Evolutionary conservation across 1,139 yeast species (phyloP).

Genomic region (Scheffersomyces quercinus): DNA sequence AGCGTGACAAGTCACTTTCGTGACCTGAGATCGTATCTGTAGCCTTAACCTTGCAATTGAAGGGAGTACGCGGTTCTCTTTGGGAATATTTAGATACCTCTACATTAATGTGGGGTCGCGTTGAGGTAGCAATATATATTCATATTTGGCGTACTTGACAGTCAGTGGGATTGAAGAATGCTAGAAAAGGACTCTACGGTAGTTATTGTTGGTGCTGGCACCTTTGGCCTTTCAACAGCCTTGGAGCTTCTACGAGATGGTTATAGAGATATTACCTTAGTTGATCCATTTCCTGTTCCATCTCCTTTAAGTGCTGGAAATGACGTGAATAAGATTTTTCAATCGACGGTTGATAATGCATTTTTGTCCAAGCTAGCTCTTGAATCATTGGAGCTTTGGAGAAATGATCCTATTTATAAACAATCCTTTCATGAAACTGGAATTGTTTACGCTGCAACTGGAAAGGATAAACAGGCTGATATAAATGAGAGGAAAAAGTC

Average conservation of each 20-base stretch:
- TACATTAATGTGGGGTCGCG: too few species aligned
- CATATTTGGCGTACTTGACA: too few species aligned
- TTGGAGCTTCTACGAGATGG: constrained; percentile 11
- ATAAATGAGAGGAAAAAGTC: background rate
- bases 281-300: constrained; percentile 44
- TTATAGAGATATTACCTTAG: constrained; percentile 22
- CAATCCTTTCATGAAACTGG: constrained; percentile 38
- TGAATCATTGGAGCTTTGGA: constrained; percentile 43
- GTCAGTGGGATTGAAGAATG: too few species aligned
- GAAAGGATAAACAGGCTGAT: background rate
- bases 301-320: constrained; percentile 51
- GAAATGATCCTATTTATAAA: constrained; percentile 29
- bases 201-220: constrained; percentile 19
- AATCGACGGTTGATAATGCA: constrained; percentile 40
- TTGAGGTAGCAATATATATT: too few species aligned
- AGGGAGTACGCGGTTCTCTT: too few species aligned
- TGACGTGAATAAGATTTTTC: constrained; percentile 49
- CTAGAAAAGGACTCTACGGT: constrained; percentile 1
- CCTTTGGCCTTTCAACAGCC: constrained; percentile 21
- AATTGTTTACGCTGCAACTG: constrained; percentile 16
- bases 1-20: too few species aligned
- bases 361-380: constrained; percentile 38
- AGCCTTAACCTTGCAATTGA: too few species aligned
- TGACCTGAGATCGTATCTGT: too few species aligned
- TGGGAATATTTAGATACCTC: too few species aligned